Conservation (phyloP, 2,329 filamentous ascomycete genomes). For the Xylariaceae sp. region DNA sequence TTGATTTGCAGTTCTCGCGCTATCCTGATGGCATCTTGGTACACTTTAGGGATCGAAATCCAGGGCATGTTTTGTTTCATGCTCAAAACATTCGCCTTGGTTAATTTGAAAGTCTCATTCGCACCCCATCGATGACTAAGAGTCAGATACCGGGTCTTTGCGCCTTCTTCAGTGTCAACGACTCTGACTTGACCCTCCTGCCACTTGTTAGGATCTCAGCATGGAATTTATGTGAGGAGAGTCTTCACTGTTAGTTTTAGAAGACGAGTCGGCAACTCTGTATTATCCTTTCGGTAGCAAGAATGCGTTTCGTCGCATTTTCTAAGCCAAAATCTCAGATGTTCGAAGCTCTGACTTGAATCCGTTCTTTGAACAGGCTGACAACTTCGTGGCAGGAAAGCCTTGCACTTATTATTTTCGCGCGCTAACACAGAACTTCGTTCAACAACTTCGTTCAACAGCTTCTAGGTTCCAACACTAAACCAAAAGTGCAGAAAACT, state of each 20-base stretch:
- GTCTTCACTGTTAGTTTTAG: background rate
- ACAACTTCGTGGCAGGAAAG: background rate
- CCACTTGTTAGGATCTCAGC: background rate
- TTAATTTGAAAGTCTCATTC: conserved; percentile 1
- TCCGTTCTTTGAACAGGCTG: conserved; percentile 4
- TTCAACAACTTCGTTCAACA: background rate
- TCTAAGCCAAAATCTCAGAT: conserved; percentile 10
- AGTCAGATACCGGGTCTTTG: background rate
- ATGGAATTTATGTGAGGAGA: background rate
- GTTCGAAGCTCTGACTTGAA: conserved; percentile 8
- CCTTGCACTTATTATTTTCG: background rate
- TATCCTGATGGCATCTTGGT: conserved; percentile 1
- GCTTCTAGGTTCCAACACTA: background rate
- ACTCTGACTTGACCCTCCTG: background rate
- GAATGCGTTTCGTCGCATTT: conserved; percentile 3
- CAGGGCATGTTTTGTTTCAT: background rate
- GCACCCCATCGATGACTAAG: background rate
- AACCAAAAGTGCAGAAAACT: background rate
- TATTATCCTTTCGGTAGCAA: background rate
- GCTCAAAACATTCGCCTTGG: background rate
- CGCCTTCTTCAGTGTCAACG: background rate
- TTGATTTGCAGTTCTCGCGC: background rate
- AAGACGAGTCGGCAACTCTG: background rate
- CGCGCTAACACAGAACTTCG: background rate
- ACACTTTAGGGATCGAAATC: background rate